Evolutionary conservation across 2,329 filamentous ascomycete genomes (phyloP), one percentile per base, ranked within the genome.

Genomic region (Clonostachys chloroleuca): DNA sequence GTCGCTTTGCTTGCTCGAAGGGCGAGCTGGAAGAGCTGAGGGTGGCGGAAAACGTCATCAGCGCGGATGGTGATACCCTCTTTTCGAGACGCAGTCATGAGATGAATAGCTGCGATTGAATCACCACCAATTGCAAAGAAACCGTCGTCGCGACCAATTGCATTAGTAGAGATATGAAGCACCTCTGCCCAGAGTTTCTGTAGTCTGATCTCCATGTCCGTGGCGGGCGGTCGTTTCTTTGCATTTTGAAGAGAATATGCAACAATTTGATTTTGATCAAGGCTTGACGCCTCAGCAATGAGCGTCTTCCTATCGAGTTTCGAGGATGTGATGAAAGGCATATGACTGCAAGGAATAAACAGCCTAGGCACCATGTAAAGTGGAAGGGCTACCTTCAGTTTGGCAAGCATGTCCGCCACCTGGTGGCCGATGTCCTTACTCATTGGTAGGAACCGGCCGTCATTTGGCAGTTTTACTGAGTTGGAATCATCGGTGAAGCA

Each of bases 341-440:
- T 70, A 18, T 59, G 51, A 6, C 58, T 55, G 7, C 72, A 54
- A 7, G 69, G 69, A 30, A 73, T 64, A 43, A 69, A 70, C 5
- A 62, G 62, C 1, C 66, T 62, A 5, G 70, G 70, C 0, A 73
- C 61, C 70, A 73, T 73, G 54, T 72, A 72, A 18, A 55, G 52
- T 8, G 62, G 61, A 7, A 64, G 48, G 14, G 37, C 12, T 20
- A 13, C 24, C 18, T 30, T 54, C 17, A 59, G 49, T 16, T 52
- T 49, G 34, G 48, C 42, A 12, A 49, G 48, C 2, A 41, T 16
- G 13, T 48, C 47, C 12, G 12, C 16, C 8, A 43, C 18, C 6
- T 13, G 20, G 12, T 33, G 3, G 10, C 16, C 5, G 10, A 34
- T 34, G 9, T 43, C 42, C 17, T 12, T 10, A 13, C 18, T 24